Base-by-base conservation (phyloP, 257 asterid species). In the Oldenlandia corymbosa region DNA sequence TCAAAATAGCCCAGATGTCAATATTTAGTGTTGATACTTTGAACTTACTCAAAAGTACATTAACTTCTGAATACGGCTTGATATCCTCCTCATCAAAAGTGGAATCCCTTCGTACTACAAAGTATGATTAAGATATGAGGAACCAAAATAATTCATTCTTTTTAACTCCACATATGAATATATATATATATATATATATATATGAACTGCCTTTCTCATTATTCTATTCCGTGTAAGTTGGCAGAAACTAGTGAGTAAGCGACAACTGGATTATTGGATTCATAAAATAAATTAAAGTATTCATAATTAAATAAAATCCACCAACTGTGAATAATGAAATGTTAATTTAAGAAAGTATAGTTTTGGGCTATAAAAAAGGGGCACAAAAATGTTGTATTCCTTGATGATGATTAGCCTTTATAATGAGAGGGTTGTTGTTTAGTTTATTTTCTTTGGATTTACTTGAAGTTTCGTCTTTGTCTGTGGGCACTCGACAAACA, bases 381-480 rank as follows among this genome's bases (percentile, higher is more conserved):
- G n/a, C n/a, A n/a, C n/a, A n/a, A n/a, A 34, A 34, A 34, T 34
- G 4, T 34, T 34, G 9, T 3, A 34, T 34, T 34, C 9, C 9
- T 34, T 34, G 4, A 3, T 34, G 4, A 9, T 4, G 39, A 9
- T 34, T 34, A 3, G 9, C 6, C 6, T 3, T 71, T 71, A 67
- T 81, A 62, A 79, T 58, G 62, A 67, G 48, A 9, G 45, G 53
- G 77, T 32, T 57, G 64, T 69, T 57, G 66, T 45, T 71, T 43
- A 59, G 43, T 39, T 34, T n/a, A 1, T n/a, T 43, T 43, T 17
- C 70, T 77, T 45, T 45, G 10, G 60, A 69, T 71, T 71, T 73
- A 73, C 78, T 62, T 47, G 43, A 73, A 78, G 80, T 62, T 71
- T 82, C 68, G 81, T 76, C 80, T 66, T 68, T 58, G 76, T 71